Base-by-base conservation (phyloP, 208 protist genomes). In the Trypanosoma avium region DNA sequence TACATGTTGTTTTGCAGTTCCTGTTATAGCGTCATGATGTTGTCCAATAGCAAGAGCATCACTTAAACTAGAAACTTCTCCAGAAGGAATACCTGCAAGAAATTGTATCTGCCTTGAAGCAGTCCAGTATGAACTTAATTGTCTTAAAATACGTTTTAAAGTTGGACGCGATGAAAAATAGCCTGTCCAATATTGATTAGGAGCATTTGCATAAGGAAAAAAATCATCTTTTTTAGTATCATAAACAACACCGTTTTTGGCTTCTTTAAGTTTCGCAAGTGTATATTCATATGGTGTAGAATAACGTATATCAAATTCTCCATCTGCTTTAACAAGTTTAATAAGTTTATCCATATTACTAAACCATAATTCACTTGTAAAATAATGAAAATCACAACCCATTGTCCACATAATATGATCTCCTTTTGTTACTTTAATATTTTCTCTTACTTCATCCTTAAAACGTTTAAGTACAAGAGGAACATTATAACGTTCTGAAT, bases 11-110 rank as follows among this genome's bases (percentile, higher is more conserved):
- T 75, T 67, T 26, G 53, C 68, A 1, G 87, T 93, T 13, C 87
- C 87, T 0, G 68, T 72, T 30, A 93, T 55, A 30, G 46, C 84
- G 48, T 93, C 87, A 66, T 90, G 83, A 61, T 92, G 83, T 48
- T 74, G 63, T 67, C 43, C 45, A 45, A 86, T 60, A 27, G 52
- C 77, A 15, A 85, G 43, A 22, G 81, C 63, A 48, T 75, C 61
- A 24, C 46, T 52, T 30, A 75, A 10, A n/a, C 54, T 21, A 21
- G 52, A 32, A n/a, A 59, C n/a, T 12, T 56, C 59, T 24, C 50
- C 49, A 26, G 52, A 40, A 0, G 57, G 57, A 22, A 63, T 42
- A 9, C 43, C 57, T 8, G 29, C 43, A 33, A 55, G 21, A 24
- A 72, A 59, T 33, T 76, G 55, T 53, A 72, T 15, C 17, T 61